phyloP scores from a whole-genome alignment of 352 stramenopile species.

The Globisporangium spiculum region DNA sequence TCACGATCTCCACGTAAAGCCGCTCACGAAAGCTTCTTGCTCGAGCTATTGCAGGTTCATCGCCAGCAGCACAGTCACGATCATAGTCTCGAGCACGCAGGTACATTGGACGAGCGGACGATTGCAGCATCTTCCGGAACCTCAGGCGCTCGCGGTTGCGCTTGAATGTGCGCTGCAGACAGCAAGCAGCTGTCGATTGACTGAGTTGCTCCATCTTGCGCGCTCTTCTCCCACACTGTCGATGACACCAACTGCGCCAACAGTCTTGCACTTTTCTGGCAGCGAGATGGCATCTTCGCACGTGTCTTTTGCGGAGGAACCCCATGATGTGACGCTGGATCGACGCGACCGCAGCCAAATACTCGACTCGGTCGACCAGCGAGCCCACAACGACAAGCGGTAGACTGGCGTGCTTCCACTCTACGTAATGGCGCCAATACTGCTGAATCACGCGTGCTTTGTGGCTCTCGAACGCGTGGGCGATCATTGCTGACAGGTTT shows the following conservation, averaged over 20 bases:
- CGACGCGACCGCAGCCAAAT: constrained; percentile 31
- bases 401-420: constrained; percentile 26
- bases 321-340: constrained; percentile 44
- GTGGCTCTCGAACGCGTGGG: constrained; percentile 11
- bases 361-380: constrained; percentile 51
- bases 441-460: constrained; percentile 29
- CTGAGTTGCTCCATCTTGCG: constrained; percentile 27
- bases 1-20: constrained; percentile 35
- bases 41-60: neutral
- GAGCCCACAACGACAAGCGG: constrained; percentile 18
- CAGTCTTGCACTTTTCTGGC: constrained; percentile 35
- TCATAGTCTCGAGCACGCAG: constrained; percentile 29
- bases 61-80: neutral
- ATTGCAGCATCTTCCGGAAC: constrained; percentile 26
- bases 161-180: constrained; percentile 46
- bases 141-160: constrained; percentile 28
- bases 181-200: constrained; percentile 37
- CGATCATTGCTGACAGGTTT: neutral
- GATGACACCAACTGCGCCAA: constrained; percentile 26
- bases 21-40: constrained; percentile 25
- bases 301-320: constrained; percentile 39
- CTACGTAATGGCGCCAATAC: constrained; percentile 28
- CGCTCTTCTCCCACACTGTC: constrained; percentile 17
- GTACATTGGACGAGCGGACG: constrained; percentile 47
- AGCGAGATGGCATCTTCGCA: constrained; percentile 24